Conservation (phyloP, 1,284 basidiomycete species). For the Heimioporus punctisporus region DNA sequence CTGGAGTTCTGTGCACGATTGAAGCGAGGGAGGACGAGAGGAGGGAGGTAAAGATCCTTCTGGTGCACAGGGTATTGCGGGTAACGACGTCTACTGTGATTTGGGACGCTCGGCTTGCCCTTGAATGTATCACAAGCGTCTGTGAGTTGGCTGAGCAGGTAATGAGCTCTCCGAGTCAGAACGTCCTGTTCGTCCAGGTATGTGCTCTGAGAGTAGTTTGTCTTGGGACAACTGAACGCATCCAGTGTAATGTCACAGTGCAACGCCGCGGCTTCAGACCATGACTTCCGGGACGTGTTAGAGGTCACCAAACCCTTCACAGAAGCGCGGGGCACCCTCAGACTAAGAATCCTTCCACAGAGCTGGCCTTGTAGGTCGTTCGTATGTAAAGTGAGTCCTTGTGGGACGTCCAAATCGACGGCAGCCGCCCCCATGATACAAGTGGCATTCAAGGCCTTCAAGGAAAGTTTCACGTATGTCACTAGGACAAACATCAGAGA, state of each 20-base stretch:
- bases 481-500: constrained; percentile 12
- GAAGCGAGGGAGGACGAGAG: constrained; percentile 44
- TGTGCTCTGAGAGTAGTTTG: constrained; percentile 54
- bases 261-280: constrained; percentile 71
- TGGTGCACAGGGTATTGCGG: constrained; percentile 36
- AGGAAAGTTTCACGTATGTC: constrained; percentile 61
- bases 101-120: neutral
- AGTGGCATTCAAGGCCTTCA: constrained; percentile 56
- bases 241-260: constrained; percentile 64
- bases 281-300: constrained; percentile 44
- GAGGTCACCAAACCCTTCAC: constrained; percentile 49
- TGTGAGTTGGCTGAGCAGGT: constrained; percentile 47
- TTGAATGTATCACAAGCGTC: constrained; percentile 16
- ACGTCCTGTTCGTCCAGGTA: constrained; percentile 78
- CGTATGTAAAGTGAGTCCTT: constrained; percentile 65
- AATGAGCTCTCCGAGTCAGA: constrained; percentile 63
- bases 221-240: constrained; percentile 65
- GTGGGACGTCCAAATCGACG: constrained; percentile 55
- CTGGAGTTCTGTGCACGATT: constrained; percentile 1
- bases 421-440: constrained; percentile 56
- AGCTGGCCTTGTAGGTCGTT: constrained; percentile 75
- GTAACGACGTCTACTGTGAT: constrained; percentile 2
- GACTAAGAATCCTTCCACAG: constrained; percentile 60
- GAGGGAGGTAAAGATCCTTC: constrained; percentile 59
- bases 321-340: constrained; percentile 52